Evolutionary conservation across 75 land plant species (phyloP).

Genomic region (Pinus tabuliformis): DNA sequence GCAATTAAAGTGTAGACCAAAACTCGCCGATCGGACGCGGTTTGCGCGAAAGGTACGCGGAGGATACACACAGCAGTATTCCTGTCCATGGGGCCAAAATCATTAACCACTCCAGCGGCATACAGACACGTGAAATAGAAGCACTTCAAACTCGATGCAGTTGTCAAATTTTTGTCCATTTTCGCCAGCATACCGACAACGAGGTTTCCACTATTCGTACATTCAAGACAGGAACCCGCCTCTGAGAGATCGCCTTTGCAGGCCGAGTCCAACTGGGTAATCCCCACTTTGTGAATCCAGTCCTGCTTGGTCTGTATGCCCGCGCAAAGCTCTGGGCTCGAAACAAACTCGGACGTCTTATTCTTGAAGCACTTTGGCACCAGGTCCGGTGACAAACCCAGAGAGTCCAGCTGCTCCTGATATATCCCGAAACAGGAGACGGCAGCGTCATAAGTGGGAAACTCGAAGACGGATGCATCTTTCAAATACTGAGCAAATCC

Average conservation of each 20-base stretch:
- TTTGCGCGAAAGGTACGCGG: constrained; percentile 8
- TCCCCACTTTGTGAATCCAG: constrained; percentile 25
- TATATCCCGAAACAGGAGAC: constrained; percentile 25
- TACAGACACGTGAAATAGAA: constrained; percentile 47
- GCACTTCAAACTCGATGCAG: constrained; percentile 18
- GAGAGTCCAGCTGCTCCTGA: constrained; percentile 17
- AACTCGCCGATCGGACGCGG: not conserved
- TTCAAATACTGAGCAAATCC: constrained; percentile 50
- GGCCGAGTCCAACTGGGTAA: constrained; percentile 22
- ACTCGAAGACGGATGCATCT: constrained; percentile 44
- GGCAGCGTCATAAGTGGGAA: constrained; percentile 47
- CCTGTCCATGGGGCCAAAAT: constrained; percentile 36
- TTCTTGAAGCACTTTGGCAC: constrained; percentile 29
- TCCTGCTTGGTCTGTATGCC: constrained; percentile 39
- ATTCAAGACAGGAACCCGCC: constrained; percentile 41
- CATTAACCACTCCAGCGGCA: constrained; percentile 65
- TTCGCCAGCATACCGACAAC: not conserved
- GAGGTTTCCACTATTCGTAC: constrained; percentile 33
- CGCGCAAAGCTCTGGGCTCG: constrained; percentile 37
- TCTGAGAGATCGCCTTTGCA: constrained; percentile 51
- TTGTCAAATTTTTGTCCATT: not conserved
- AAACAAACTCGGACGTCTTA: constrained; percentile 24
- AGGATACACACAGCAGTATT: constrained; percentile 42
- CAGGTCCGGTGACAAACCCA: constrained; percentile 17
- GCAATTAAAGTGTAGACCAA: constrained; percentile 20